Base-by-base conservation (phyloP, 1,139 yeast genomes). In the Sugiyamaella xylanicola region DNA sequence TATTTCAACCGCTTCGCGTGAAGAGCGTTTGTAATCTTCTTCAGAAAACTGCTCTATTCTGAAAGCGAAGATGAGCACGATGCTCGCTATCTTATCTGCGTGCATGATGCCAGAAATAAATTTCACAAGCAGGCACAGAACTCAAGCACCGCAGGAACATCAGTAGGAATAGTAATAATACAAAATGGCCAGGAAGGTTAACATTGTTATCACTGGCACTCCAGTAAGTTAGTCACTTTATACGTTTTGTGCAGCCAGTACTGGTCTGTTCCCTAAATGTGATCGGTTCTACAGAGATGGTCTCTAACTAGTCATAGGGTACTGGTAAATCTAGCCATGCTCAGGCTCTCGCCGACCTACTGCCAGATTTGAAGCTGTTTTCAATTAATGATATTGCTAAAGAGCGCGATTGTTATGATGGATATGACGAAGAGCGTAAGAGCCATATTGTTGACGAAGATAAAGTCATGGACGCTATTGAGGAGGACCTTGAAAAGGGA, bases 311-410 rank as follows among this genome's bases (percentile, higher is more conserved):
- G 20, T 13, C 36, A n/a, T 20, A 71, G 73, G 98, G 99, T 0
- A 90, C 97, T 65, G 99, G 99, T 13, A 93, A 93, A 68, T 82
- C 97, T 1, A 85, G 93, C 17, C 97, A 92, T 65, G 83, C 93
- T 2, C 85, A 82, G 64, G 75, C 79, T 55, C 74, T 92, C 56
- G 82, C 78, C 5, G 75, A 81, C 46, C 79, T 78, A 56, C 69
- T 85, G 27, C 73, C 77, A 5, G 77, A 73, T 20, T 80, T 85
- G 63, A 74, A 70, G 48, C 87, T 87, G 65, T 79, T 86, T 60
- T 80, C 85, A 61, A 83, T 95, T 59, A 87, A 95, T 66, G 92
- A 88, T 46, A 77, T 87, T 65, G 98, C 97, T 43, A 87, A 87
- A 64, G 85, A 85, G 53, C 76, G 88, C 55, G 80, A 83, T 49